Conservation (phyloP, 768 basidiomycete species). For the Favolaschia claudopus region DNA sequence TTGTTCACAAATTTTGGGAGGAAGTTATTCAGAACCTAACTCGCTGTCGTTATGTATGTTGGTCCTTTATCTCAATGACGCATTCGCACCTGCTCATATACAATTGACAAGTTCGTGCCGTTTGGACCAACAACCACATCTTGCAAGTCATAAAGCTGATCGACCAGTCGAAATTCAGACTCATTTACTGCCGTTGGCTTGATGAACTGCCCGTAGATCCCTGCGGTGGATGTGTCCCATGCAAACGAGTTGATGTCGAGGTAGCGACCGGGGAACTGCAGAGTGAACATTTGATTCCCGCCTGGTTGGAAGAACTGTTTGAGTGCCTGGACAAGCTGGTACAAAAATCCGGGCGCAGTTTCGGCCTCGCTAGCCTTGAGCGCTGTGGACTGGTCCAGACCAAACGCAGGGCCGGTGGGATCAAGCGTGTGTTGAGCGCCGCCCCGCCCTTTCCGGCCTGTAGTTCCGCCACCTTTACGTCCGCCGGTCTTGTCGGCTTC, state of each 20-base stretch:
- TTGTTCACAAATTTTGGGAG: slow-evolving; percentile 28
- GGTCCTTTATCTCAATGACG: no score
- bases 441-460: not conserved
- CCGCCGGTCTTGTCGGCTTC: no score
- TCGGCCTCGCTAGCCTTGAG: not conserved
- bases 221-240: slow-evolving; percentile 33
- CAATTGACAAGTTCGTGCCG: slow-evolving; percentile 34
- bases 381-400: not conserved
- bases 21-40: slow-evolving; percentile 36
- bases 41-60: no score
- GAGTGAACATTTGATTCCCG: slow-evolving; percentile 33
- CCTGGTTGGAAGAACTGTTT: slow-evolving; percentile 32
- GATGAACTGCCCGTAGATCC: slow-evolving; percentile 37
- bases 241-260: slow-evolving; percentile 32
- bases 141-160: slow-evolving; percentile 35
- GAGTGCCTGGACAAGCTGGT: slow-evolving; percentile 19
- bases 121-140: slow-evolving; percentile 33
- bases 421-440: not conserved
- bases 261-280: slow-evolving; percentile 38
- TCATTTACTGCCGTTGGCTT: slow-evolving; percentile 38
- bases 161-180: slow-evolving; percentile 36
- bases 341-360: slow-evolving; percentile 3
- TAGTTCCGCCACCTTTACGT: not conserved
- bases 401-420: not conserved
- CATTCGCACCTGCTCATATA: slow-evolving; percentile 29